Evolutionary conservation across 352 stramenopile species (phyloP).

Genomic region (Globisporangium cederbergense): DNA sequence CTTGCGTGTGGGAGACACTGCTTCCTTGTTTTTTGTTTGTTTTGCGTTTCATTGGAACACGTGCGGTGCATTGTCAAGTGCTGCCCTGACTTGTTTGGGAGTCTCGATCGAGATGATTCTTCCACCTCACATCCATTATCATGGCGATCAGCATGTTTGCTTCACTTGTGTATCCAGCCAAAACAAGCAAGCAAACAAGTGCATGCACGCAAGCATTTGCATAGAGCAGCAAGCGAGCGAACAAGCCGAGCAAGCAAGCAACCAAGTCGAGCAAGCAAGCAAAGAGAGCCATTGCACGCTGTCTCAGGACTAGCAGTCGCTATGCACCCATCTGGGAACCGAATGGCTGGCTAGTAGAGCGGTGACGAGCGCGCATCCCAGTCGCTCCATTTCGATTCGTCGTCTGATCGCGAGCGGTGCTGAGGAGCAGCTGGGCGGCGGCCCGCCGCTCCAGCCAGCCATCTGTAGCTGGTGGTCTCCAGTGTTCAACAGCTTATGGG

Average conservation of each 20-base stretch:
- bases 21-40: not conserved
- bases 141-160: not conserved
- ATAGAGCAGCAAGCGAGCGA: not conserved
- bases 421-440: not conserved
- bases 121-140: not conserved
- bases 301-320: not conserved
- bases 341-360: not conserved
- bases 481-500: not conserved
- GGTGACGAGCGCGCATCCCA: not conserved
- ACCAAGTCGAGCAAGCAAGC: not conserved
- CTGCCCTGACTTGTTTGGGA: not conserved
- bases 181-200: not conserved
- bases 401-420: not conserved
- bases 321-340: not conserved
- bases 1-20: not conserved
- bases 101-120: not conserved
- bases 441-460: not conserved
- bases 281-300: not conserved
- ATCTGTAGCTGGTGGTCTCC: not conserved
- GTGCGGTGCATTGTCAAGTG: too few species aligned
- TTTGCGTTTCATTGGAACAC: too few species aligned
- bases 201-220: too few species aligned
- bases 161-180: not conserved
- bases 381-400: not conserved
- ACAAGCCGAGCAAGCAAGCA: not conserved